phyloP scores from a whole-genome alignment of 2,329 filamentous ascomycete genomes.

The Fusarium virguliforme region DNA sequence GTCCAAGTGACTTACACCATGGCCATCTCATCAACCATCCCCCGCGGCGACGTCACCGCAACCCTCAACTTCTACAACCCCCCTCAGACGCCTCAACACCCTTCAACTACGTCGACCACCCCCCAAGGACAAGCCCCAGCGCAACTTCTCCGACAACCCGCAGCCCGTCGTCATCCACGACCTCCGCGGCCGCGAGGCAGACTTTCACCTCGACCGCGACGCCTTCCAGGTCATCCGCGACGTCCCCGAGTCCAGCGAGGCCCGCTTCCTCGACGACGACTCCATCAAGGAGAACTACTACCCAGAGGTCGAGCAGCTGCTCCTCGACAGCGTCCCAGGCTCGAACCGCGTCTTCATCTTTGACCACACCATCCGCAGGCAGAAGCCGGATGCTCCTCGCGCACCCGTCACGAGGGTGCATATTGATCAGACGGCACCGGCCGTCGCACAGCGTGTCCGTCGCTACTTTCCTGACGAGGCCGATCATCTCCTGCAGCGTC shows the following conservation, averaged over 20 bases:
- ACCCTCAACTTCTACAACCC: slow-evolving; percentile 77
- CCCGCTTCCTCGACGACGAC: slow-evolving; percentile 77
- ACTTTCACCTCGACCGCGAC: slow-evolving; percentile 79
- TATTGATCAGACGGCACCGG: slow-evolving; percentile 84
- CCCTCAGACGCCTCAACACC: slow-evolving; percentile 74
- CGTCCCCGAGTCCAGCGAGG: slow-evolving; percentile 66
- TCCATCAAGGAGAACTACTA: slow-evolving; percentile 84
- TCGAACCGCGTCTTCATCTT: slow-evolving; percentile 80
- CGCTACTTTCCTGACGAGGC: slow-evolving; percentile 79
- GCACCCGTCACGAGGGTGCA: slow-evolving; percentile 82
- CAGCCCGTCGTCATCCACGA: slow-evolving; percentile 77
- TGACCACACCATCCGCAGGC: slow-evolving; percentile 89
- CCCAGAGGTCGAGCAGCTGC: slow-evolving; percentile 82
- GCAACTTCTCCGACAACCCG: slow-evolving; percentile 72
- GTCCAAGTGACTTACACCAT: slow-evolving; percentile 49
- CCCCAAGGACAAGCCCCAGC: slow-evolving; percentile 72
- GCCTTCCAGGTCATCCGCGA: slow-evolving; percentile 79
- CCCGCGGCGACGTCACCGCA: slow-evolving; percentile 74
- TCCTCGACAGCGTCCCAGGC: slow-evolving; percentile 78
- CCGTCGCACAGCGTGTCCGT: slow-evolving; percentile 77
- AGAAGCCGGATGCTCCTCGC: slow-evolving; percentile 71
- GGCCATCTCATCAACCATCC: slow-evolving; percentile 61
- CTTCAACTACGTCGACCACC: slow-evolving; percentile 78
- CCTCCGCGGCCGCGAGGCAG: slow-evolving; percentile 78
- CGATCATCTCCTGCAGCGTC: slow-evolving; percentile 73